Conservation (phyloP, 768 basidiomycete species). For the Suillus bovinus region DNA sequence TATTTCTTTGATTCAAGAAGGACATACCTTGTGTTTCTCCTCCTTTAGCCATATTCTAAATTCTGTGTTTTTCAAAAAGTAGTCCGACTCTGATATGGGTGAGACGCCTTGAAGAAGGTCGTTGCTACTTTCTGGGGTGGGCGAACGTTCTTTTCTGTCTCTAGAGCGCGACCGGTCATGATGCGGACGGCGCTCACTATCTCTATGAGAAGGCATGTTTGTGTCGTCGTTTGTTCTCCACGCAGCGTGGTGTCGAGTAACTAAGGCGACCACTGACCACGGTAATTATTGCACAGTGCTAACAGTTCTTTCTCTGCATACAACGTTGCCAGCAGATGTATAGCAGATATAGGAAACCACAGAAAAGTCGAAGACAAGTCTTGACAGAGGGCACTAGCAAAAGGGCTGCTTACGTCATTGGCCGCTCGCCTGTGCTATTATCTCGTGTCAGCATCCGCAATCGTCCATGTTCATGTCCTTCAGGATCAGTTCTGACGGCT, state of each 20-base stretch:
- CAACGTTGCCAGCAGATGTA: not conserved
- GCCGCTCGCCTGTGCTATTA: constrained; percentile 60
- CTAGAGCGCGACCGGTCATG: constrained; percentile 30
- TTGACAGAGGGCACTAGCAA: constrained; percentile 59
- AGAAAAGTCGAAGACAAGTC: not conserved
- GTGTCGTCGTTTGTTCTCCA: not conserved
- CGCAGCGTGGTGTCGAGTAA: not conserved
- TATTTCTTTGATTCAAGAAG: constrained; percentile 33
- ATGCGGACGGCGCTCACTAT: not conserved
- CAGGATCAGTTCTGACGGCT: constrained; percentile 40
- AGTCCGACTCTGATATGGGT: constrained; percentile 81
- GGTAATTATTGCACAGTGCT: not conserved
- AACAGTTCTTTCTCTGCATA: not conserved
- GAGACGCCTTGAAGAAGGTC: constrained; percentile 55
- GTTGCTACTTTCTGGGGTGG: constrained; percentile 43
- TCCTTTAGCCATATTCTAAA: constrained; percentile 88
- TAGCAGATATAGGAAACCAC: not conserved
- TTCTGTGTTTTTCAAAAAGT: constrained; percentile 86
- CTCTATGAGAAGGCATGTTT: constrained; percentile 19
- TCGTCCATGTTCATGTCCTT: constrained; percentile 39
- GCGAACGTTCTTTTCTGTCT: constrained; percentile 32
- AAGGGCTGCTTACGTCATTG: no score
- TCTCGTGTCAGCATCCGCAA: constrained; percentile 59
- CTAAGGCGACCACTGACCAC: not conserved
- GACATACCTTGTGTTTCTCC: constrained; percentile 55